Percentiles rank a stretch among this genome's conserved stretches.
These are phyloP conservation scores for Marvania coccoides DNA, from an alignment of 139 green algal genomes.

Conservation along the genomic window DNA sequence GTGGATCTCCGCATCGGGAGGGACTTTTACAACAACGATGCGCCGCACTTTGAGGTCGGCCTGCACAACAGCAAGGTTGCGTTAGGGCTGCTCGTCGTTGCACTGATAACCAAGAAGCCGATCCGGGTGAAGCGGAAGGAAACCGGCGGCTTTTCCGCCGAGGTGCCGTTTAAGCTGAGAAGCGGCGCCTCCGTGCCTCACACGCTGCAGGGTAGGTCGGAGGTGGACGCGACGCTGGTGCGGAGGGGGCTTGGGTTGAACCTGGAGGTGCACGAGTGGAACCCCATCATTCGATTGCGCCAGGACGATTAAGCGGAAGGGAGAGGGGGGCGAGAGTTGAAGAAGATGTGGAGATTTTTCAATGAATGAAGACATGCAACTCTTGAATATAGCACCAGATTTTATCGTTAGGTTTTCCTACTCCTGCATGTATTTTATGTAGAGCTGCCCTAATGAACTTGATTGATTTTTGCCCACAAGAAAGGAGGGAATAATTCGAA, in stretches of 20 bases:
- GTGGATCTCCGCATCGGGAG: not conserved
- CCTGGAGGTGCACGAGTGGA: not conserved
- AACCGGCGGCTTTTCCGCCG: not conserved
- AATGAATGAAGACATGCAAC: too few relatives aligned
- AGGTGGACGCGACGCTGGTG: not conserved
- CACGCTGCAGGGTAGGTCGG: not conserved
- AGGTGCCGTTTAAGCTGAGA: not conserved
- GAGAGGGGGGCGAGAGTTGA: not conserved
- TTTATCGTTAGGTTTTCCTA: too few relatives aligned
- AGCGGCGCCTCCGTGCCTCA: not conserved
- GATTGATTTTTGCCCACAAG: too few relatives aligned
- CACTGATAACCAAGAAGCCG: not conserved
- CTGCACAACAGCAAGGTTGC: not conserved
- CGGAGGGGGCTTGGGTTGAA: not conserved
- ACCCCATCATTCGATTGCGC: not conserved
- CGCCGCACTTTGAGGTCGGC: not conserved
- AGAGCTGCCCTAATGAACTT: too few relatives aligned
- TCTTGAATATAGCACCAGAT: too few relatives aligned
- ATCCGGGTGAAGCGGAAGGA: conserved; percentile 3
- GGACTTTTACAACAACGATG: not conserved
- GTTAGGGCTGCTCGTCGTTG: not conserved
- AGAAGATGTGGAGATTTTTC: not conserved
- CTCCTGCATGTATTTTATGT: too few relatives aligned
- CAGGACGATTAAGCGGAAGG: not conserved
- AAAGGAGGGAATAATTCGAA: too few relatives aligned